Evolutionary conservation across 495 filamentous ascomycete genomes (phyloP).

Genomic region (Oidiodendron maius): DNA sequence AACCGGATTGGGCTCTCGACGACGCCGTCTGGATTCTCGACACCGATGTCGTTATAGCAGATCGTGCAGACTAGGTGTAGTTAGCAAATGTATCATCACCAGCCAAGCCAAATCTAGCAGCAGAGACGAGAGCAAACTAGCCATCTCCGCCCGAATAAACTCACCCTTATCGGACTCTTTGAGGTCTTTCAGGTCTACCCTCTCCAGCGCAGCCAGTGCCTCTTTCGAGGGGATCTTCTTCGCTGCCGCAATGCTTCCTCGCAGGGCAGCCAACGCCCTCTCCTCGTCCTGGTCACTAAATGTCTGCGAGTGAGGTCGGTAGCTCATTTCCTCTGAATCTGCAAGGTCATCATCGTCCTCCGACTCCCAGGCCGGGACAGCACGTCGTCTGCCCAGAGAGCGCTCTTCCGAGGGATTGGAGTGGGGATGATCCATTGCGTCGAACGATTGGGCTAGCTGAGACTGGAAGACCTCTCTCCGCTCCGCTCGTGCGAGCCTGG

Average conservation of each 20-base stretch:
- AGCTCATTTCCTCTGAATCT: background rate
- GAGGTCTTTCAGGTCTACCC: conserved; percentile 31
- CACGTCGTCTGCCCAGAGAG: background rate
- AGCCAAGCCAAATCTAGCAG: too few species aligned
- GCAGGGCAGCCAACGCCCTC: conserved; percentile 25
- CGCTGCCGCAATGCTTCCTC: conserved; percentile 29
- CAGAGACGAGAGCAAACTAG: too few species aligned
- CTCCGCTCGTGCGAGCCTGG: background rate
- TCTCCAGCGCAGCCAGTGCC: conserved; percentile 38
- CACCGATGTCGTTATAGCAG: conserved; percentile 52
- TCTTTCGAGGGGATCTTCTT: conserved; percentile 41
- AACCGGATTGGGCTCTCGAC: conserved; percentile 44
- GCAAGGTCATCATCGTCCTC: conserved; percentile 18
- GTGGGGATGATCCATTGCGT: too few species aligned
- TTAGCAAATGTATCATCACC: too few species aligned
- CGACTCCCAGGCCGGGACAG: background rate
- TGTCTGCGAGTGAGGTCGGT: background rate
- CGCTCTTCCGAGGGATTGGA: too few species aligned
- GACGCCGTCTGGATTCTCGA: conserved; percentile 42
- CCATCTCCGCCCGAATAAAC: too few species aligned
- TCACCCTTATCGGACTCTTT: conserved; percentile 41
- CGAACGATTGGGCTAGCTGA: too few species aligned
- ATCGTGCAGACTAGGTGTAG: conserved; percentile 41
- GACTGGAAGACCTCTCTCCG: too few species aligned
- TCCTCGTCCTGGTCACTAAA: conserved; percentile 10